Evolutionary conservation across 306 rosid genomes (phyloP).

Genomic region (Vicia sativa): DNA sequence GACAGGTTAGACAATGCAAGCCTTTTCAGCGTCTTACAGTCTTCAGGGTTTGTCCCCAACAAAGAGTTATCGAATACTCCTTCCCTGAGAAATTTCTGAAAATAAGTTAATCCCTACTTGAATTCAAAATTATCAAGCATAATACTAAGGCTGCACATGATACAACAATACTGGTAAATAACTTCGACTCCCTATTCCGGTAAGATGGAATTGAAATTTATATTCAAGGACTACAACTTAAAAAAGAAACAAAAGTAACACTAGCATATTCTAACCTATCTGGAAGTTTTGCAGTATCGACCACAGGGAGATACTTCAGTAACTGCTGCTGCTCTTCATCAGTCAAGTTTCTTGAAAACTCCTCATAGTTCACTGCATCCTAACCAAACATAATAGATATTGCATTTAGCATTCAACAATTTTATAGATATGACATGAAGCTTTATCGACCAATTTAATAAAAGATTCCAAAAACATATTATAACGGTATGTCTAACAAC

Average conservation of each 20-base stretch:
- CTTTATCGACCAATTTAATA: neutral
- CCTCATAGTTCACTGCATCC: conserved; percentile 81
- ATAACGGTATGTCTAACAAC: neutral
- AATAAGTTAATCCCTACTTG: conserved; percentile 71
- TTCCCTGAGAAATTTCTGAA: conserved; percentile 82
- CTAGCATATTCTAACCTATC: conserved; percentile 62
- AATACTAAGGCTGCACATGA: conserved; percentile 67
- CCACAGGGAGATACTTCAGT: conserved; percentile 72
- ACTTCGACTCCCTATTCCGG: neutral
- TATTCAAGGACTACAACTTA: conserved; percentile 15
- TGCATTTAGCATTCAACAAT: conserved; percentile 31
- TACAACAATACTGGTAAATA: conserved; percentile 39
- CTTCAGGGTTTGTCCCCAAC: conserved; percentile 63
- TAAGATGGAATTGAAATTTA: conserved; percentile 20
- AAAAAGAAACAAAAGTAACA: conserved; percentile 28
- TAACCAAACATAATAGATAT: conserved; percentile 48
- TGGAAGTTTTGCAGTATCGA: conserved; percentile 62
- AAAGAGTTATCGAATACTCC: conserved; percentile 77
- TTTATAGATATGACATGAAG: conserved; percentile 12
- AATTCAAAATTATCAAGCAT: conserved; percentile 78
- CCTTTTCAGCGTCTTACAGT: conserved; percentile 70
- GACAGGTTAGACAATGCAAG: conserved; percentile 61
- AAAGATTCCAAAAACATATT: conserved; percentile 4
- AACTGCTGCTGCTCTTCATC: conserved; percentile 83
- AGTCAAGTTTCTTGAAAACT: conserved; percentile 73